A percentile compares a stretch with the other conserved stretches of the same genome.
These are phyloP conservation scores for Cordyceps tenuipes DNA, from an alignment of 2,329 filamentous ascomycete genomes.

Conservation along the genomic window DNA sequence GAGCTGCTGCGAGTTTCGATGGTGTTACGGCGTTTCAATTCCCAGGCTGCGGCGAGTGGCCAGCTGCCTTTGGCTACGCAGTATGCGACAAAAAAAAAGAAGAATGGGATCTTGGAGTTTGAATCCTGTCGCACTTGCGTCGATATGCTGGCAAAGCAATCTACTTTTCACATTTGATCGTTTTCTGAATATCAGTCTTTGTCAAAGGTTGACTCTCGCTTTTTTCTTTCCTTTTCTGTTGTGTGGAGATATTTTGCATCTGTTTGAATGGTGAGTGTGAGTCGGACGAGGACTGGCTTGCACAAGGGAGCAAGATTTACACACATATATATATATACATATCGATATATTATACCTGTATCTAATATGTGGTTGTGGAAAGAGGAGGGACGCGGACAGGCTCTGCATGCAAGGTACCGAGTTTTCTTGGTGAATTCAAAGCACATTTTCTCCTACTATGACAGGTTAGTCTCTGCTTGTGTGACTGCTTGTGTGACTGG, in stretches of 20 bases:
- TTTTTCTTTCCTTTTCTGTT: neutral
- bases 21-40: slow-evolving; percentile 6
- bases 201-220: neutral
- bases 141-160: neutral
- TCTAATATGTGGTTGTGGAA: slow-evolving; percentile 2
- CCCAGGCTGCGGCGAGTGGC: neutral
- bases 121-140: neutral
- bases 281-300: neutral
- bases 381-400: slow-evolving; percentile 7
- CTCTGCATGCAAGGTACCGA: slow-evolving; percentile 1
- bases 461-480: too few species aligned
- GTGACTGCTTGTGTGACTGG: neutral
- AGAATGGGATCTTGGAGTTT: neutral
- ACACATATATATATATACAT: neutral
- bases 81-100: neutral
- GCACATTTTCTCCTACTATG: neutral
- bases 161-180: neutral
- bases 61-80: neutral
- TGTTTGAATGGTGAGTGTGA: neutral
- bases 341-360: slow-evolving; percentile 3
- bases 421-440: neutral
- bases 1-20: neutral
- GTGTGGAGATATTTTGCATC: neutral
- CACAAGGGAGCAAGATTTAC: neutral
- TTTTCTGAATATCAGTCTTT: neutral